These are phyloP conservation scores for Stromatinia cepivora DNA, from an alignment of 2,329 filamentous ascomycete genomes.

Conservation along the genomic window DNA sequence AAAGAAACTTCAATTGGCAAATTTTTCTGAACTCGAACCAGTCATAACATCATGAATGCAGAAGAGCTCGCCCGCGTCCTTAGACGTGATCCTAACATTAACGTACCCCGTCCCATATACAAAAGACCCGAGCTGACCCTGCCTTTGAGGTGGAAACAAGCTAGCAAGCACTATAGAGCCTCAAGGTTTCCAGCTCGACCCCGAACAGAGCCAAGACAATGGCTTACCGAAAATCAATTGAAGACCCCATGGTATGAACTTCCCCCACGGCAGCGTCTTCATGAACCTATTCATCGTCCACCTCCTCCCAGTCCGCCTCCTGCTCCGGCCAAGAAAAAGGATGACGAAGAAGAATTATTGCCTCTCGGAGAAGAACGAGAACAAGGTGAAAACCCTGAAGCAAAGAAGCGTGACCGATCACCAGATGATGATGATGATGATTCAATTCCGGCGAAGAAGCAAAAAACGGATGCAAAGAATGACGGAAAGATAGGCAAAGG, in stretches of 20 bases:
- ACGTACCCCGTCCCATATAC: neutral
- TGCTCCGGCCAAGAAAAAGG: no score
- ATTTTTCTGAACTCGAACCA: neutral
- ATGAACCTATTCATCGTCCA: no score
- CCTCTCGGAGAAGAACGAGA: no score
- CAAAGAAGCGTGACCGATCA: no score
- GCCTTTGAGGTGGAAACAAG: neutral
- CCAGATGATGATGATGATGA: neutral
- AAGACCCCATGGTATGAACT: neutral
- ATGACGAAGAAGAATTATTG: no score
- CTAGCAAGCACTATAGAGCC: no score
- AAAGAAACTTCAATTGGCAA: neutral
- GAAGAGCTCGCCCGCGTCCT: neutral
- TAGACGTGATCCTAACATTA: neutral
- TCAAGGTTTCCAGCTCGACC: fast-evolving
- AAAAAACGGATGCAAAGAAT: neutral
- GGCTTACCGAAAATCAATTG: neutral
- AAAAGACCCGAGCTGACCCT: neutral
- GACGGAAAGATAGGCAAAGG: neutral
- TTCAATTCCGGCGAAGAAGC: neutral
- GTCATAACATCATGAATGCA: neutral
- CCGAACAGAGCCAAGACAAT: neutral
- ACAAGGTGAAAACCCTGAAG: no score
- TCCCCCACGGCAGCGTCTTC: no score
- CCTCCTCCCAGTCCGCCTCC: no score